Percentiles rank a stretch among this genome's conserved stretches.
Conservation (phyloP, 352 stramenopile genomes). For the Phytophthora melonis region DNA sequence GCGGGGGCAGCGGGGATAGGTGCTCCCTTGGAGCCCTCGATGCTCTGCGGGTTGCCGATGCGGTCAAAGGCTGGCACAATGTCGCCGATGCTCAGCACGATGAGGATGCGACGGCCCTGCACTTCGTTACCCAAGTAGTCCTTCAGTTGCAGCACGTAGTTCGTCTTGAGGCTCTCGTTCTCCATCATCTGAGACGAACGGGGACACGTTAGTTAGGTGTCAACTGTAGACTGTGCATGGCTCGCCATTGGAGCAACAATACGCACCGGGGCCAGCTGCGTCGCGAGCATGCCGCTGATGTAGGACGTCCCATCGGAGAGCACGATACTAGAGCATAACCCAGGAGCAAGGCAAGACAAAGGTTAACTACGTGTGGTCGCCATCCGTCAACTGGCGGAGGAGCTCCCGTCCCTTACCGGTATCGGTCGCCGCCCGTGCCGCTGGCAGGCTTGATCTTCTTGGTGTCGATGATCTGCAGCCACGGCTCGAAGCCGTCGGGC, state of each 20-base stretch:
- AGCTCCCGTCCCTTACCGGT: slow-evolving; percentile 45
- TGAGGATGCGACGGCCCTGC: slow-evolving; percentile 85
- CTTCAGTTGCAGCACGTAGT: slow-evolving; percentile 89
- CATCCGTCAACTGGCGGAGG: slow-evolving; percentile 2
- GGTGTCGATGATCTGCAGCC: slow-evolving; percentile 89
- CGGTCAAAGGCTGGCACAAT: slow-evolving; percentile 79
- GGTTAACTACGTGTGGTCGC: background rate
- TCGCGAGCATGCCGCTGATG: slow-evolving; percentile 90
- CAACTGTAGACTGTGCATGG: background rate
- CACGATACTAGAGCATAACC: slow-evolving; percentile 54
- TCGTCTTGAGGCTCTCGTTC: slow-evolving; percentile 80
- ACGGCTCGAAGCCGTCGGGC: slow-evolving; percentile 88
- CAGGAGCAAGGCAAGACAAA: slow-evolving; percentile 9
- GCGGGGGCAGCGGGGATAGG: slow-evolving; percentile 32
- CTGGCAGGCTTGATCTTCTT: slow-evolving; percentile 90
- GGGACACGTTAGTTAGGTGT: too few relatives aligned
- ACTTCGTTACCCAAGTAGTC: slow-evolving; percentile 88
- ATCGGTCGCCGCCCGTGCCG: slow-evolving; percentile 77
- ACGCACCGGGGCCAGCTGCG: slow-evolving; percentile 78
- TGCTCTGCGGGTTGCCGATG: slow-evolving; percentile 80
- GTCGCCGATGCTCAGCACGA: slow-evolving; percentile 84
- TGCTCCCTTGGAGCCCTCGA: slow-evolving; percentile 71
- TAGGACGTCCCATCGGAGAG: slow-evolving; percentile 83
- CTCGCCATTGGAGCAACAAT: background rate
- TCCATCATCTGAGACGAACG: slow-evolving; percentile 92